These are phyloP conservation scores for Psilocybe cyanescens DNA, from an alignment of 768 basidiomycete genomes.

Conservation along the genomic window DNA sequence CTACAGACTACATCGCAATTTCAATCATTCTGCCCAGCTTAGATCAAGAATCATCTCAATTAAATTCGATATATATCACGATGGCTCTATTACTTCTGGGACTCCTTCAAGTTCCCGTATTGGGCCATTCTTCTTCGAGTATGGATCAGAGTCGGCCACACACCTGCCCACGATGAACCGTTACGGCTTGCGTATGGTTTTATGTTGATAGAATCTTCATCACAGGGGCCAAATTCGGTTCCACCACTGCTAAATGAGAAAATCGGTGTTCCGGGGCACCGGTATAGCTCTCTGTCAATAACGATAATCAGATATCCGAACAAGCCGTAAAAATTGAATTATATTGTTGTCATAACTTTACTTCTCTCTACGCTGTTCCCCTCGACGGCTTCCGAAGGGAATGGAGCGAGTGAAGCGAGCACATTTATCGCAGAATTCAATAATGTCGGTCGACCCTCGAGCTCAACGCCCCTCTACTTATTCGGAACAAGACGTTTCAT, in stretches of 20 bases:
- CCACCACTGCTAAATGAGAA: neutral
- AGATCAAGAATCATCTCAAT: neutral
- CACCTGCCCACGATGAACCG: neutral
- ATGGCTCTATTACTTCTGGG: neutral
- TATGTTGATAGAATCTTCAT: neutral
- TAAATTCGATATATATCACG: neutral
- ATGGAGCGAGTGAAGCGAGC: constrained; percentile 10
- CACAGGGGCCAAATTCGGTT: neutral
- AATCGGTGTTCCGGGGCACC: neutral
- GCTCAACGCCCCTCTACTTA: constrained; percentile 1
- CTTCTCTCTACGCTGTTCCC: constrained; percentile 1
- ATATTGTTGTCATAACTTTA: neutral
- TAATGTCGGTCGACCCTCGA: neutral
- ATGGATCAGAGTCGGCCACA: neutral
- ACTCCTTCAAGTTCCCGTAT: neutral
- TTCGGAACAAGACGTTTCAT: neutral
- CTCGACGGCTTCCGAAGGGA: constrained; percentile 11
- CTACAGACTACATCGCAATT: no score
- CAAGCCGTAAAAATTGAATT: neutral
- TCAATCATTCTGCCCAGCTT: neutral
- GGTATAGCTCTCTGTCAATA: neutral
- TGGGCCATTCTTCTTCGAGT: neutral
- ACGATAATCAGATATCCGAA: neutral
- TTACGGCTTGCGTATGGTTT: neutral
- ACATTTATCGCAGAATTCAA: neutral